These are phyloP conservation scores for Limonium bicolor DNA, from an alignment of 148 eudicot species.

Conservation along the genomic window DNA sequence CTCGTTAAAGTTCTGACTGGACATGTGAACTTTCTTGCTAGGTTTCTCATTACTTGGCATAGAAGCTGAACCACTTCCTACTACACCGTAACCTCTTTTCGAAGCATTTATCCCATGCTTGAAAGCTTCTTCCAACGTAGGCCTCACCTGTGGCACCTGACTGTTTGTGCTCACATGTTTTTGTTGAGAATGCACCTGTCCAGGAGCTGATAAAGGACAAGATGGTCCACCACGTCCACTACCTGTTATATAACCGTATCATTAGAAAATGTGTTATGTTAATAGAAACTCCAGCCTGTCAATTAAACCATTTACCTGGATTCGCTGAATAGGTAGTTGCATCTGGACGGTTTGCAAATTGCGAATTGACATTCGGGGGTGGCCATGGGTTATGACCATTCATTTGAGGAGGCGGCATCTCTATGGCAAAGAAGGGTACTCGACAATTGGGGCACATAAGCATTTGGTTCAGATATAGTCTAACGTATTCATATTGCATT, in stretches of 20 bases:
- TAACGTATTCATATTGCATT: slow-evolving; percentile 45
- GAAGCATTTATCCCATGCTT: slow-evolving; percentile 15
- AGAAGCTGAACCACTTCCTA: slow-evolving; percentile 10
- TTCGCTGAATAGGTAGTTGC: not conserved
- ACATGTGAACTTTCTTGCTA: slow-evolving; percentile 15
- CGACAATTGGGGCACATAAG: slow-evolving; percentile 42
- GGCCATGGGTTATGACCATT: slow-evolving; percentile 5
- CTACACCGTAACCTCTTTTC: slow-evolving; percentile 15
- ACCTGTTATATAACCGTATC: slow-evolving; percentile 4
- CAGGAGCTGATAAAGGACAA: slow-evolving; percentile 8
- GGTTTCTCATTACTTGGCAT: slow-evolving; percentile 16
- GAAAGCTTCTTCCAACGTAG: slow-evolving; percentile 15
- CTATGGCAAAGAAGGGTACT: slow-evolving; percentile 35
- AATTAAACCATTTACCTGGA: slow-evolving; percentile 6
- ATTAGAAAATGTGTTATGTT: not conserved
- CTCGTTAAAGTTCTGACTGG: slow-evolving; percentile 9
- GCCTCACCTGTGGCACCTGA: slow-evolving; percentile 10
- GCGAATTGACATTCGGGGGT: slow-evolving; percentile 8
- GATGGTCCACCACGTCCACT: slow-evolving; percentile 3
- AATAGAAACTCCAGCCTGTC: slow-evolving; percentile 1
- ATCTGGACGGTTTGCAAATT: slow-evolving; percentile 5
- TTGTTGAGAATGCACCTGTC: slow-evolving; percentile 8
- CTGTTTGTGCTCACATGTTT: slow-evolving; percentile 1
- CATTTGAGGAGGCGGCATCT: slow-evolving; percentile 30
- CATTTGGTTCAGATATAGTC: slow-evolving; percentile 29